A percentile compares a stretch with the other conserved stretches of the same genome.
These are phyloP conservation scores for Immersiporthe knoxdaviesiana DNA, from an alignment of 2,329 filamentous ascomycete genomes.

Conservation along the genomic window DNA sequence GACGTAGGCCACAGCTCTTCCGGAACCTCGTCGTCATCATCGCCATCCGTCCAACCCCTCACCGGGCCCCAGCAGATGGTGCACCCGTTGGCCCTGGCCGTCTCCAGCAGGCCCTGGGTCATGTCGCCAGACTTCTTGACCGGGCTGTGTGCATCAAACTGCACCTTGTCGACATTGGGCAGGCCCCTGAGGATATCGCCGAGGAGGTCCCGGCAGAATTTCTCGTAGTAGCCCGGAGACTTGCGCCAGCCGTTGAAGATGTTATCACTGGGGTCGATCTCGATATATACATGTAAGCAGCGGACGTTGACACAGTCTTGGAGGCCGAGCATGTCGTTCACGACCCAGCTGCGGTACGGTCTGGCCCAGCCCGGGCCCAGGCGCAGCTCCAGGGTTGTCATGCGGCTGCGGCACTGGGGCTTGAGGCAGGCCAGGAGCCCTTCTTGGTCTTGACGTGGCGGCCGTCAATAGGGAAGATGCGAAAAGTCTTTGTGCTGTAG, in stretches of 20 bases:
- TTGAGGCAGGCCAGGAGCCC: conserved; percentile 69
- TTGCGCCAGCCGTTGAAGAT: conserved; percentile 70
- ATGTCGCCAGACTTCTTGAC: conserved; percentile 69
- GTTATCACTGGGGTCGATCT: conserved; percentile 71
- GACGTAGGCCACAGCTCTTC: background rate
- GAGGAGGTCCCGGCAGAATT: conserved; percentile 64
- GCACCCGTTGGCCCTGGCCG: conserved; percentile 52
- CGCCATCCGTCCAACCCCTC: conserved; percentile 65
- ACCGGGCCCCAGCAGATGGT: conserved; percentile 69
- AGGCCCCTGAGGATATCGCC: conserved; percentile 59
- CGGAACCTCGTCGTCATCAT: conserved; percentile 25
- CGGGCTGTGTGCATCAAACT: conserved; percentile 71
- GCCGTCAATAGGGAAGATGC: conserved; percentile 68
- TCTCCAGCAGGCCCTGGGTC: conserved; percentile 62
- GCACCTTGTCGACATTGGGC: conserved; percentile 59
- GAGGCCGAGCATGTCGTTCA: conserved; percentile 67
- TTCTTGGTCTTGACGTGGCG: conserved; percentile 74
- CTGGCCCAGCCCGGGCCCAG: conserved; percentile 74
- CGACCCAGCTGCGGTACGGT: conserved; percentile 72
- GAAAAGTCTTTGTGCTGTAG: conserved; percentile 65
- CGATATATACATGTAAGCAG: conserved; percentile 68
- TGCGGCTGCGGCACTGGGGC: conserved; percentile 58
- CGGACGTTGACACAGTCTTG: conserved; percentile 62
- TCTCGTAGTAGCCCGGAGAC: conserved; percentile 70
- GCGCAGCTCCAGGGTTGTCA: conserved; percentile 70